Evolutionary conservation across 805 yeast genomes (phyloP).

Genomic region (Ogataea populi-albae): DNA sequence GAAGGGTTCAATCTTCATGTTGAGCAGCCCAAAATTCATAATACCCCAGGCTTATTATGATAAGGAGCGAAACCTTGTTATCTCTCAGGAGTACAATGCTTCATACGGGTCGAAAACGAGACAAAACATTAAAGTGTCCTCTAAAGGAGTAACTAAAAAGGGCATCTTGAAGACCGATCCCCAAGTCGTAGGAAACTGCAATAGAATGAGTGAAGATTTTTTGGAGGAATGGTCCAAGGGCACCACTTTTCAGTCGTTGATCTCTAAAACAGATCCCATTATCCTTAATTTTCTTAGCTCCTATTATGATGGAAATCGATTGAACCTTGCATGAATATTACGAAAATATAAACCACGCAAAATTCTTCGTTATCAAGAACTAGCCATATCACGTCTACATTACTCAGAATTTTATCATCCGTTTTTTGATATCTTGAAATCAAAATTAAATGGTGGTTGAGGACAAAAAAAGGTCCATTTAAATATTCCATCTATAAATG

Average conservation of each 20-base stretch:
- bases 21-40: constrained; percentile 12
- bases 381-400: no score
- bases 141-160: constrained; percentile 13
- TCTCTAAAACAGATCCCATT: constrained; percentile 2
- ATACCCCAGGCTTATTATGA: constrained; percentile 19
- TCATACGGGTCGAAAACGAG: constrained; percentile 4
- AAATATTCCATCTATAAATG: no score
- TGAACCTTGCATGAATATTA: no score
- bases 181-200: constrained; percentile 12
- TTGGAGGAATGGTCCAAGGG: constrained; percentile 17
- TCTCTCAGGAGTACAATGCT: constrained; percentile 13
- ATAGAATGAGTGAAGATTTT: constrained; percentile 17
- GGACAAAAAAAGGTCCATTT: no score
- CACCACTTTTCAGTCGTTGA: constrained; percentile 4
- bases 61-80: constrained; percentile 7
- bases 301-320: constrained; percentile 19
- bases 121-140: constrained; percentile 12
- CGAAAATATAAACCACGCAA: no score
- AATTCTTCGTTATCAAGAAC: no score
- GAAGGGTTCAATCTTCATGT: constrained; percentile 11
- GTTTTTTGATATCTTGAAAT: no score
- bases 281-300: constrained; percentile 14
- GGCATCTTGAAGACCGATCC: constrained; percentile 19
- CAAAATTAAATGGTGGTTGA: no score
- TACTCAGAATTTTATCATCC: no score